A percentile compares a stretch with the other conserved stretches of the same genome.
Evolutionary conservation across 2,329 filamentous ascomycete genomes (phyloP).

Genomic region (Colletotrichum agaves): DNA sequence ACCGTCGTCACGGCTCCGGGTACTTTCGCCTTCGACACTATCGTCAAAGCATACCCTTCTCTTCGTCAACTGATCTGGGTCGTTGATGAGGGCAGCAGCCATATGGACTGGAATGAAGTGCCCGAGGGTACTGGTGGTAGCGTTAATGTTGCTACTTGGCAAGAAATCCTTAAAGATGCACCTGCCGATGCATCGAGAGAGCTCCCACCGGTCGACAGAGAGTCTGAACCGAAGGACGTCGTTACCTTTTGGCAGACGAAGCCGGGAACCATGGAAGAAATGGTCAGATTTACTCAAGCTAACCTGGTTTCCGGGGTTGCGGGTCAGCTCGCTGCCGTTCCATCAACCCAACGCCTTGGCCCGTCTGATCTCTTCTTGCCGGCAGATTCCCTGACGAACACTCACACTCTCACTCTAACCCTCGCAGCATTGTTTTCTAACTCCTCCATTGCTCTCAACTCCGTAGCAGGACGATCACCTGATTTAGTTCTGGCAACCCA

Average conservation of each 20-base stretch:
- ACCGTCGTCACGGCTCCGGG: conserved; percentile 87
- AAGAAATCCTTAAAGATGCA: conserved; percentile 82
- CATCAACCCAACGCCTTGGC: conserved; percentile 77
- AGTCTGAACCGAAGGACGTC: conserved; percentile 63
- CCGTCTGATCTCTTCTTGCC: conserved; percentile 85
- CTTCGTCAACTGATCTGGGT: conserved; percentile 90
- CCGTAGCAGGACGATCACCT: conserved; percentile 78
- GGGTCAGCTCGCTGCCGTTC: conserved; percentile 80
- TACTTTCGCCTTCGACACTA: conserved; percentile 81
- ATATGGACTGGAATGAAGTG: conserved; percentile 95
- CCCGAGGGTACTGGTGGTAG: conserved; percentile 79
- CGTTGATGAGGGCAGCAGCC: conserved; percentile 87
- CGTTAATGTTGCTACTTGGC: conserved; percentile 90
- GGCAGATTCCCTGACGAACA: conserved; percentile 81
- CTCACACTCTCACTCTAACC: conserved; percentile 82
- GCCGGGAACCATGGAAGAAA: conserved; percentile 66
- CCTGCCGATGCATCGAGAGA: conserved; percentile 67
- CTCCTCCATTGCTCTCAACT: conserved; percentile 87
- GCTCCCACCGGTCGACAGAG: conserved; percentile 71
- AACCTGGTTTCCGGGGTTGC: conserved; percentile 92
- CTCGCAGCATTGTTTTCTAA: conserved; percentile 87
- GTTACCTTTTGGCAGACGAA: conserved; percentile 75
- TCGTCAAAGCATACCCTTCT: conserved; percentile 74
- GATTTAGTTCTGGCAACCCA: conserved; percentile 79
- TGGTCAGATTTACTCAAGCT: conserved; percentile 82